Base-by-base conservation (phyloP, 192 early-diverging fungal species). In the Entomortierella parvispora region DNA sequence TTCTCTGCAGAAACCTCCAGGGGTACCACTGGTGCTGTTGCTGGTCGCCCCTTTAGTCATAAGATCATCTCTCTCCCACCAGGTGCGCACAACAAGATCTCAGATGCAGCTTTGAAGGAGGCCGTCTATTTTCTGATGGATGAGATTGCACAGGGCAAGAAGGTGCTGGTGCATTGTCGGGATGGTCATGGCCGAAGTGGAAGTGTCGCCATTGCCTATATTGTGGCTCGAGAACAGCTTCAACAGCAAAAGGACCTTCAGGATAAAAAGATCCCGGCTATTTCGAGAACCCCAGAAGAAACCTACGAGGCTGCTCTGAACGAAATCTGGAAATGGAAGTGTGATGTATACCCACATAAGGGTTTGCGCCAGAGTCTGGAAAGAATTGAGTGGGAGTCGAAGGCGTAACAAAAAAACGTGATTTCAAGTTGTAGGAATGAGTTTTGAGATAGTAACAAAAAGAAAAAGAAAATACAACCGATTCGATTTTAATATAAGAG, bases 291-390 rank as follows among this genome's bases (percentile, higher is more conserved):
- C 7, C 37, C 37, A 9, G 5, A 37, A 10, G 46, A 28, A 2
- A 28, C 32, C 2, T 77, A 77, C 28, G 47, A 77, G 4, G 44
- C 49, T 48, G 58, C 74, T 0, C 22, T 68, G 47, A 23, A 58
- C 15, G 74, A 77, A 49, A 12, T 77, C 18, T 77, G 74, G 74
- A 77, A 63, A 48, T 77, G 74, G 74, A 77, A 77, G 49, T 77
- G 74, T 42, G 74, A 77, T 59, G 74, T 77, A 6, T 77, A 77
- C 44, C 74, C 74, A 12, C 74, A 77, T 55, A 66, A 65, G 45
- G 74, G 74, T 5, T 49, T 77, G 46, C 52, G 55, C 26, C 43
- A 68, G 25, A 77, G 60, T 8, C 3, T 77, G 3, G 60, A 62
- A 29, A 63, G 48, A 47, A 77, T 77, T 11, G 10, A 52, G 15